Base-by-base conservation (phyloP, 257 asterid genomes). In the Rubia yunnanensis region DNA sequence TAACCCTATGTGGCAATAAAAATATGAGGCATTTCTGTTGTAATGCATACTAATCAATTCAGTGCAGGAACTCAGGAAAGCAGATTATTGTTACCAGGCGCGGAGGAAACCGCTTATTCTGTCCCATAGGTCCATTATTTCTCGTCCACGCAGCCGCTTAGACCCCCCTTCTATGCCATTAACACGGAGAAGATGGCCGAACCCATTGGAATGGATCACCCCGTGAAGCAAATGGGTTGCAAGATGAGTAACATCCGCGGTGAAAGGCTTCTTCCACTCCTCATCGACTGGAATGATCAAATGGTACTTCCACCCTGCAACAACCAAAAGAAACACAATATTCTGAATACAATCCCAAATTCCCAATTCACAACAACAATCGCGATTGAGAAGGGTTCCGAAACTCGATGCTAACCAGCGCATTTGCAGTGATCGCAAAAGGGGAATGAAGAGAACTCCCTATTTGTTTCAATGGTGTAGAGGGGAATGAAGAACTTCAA, bases 141-240 rank as follows among this genome's bases (percentile, higher is more conserved):
- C 98, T 71, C 72, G 68, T 50, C 97, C 98, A 64, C 65, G 68
- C 0, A 92, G 74, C 72, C 52, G 68, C 62, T 81, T 78, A 2
- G 96, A 89, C 7, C 96, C 97, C 7, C 98, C 92, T 74, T 87
- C 95, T 52, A 87, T 77, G 44, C 98, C 98, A 71, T 89, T 89
- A 50, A 87, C 69, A 70, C 86, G 76, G 26, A 87, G 72, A 81
- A 89, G 73, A 77, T 89, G 96, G 0, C 97, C 98, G 32, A 75
- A 84, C 5, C 98, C 98, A 59, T 92, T 87, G 77, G 89, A 84
- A 60, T 92, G 98, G 60, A 87, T 86, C 79, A 89, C 72, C 59
- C 97, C 98, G 59, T 86, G 97, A 76, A 92, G 71, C 59, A 92
- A 78, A 67, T 92, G 94, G 0, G 86, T 79, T 52, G 80, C 84